Base-by-base conservation (phyloP, 805 yeast species). In the Wickerhamiella allomyrinae region DNA sequence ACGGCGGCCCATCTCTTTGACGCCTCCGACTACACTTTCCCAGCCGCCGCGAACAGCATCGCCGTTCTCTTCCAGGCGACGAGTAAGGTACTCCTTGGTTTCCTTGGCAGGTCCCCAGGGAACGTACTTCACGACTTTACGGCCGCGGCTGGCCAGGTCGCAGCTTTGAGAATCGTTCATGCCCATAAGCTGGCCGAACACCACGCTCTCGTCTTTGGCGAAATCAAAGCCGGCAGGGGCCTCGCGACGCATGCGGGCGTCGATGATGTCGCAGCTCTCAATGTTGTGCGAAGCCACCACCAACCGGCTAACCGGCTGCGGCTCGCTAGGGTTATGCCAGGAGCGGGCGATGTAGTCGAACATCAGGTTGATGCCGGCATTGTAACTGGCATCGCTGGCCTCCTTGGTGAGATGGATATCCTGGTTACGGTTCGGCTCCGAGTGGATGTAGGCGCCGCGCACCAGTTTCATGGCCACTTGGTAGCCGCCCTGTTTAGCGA, bases 61-160 rank as follows among this genome's bases (percentile, higher is more conserved):
- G 20, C 95, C 95, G 57, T 87, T 87, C 65, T 87, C 97, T 65
- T 87, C 95, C 48, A 87, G 68, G 65, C 97, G 75, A 68, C 97
- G 77, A 48, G 78, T 67, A 47, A 87, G 65, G 58, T 87, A 87
- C 52, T 84, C 94, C 65, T 83, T 85, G 45, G 95, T 86, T 64
- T 89, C 96, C 51, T 75, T 63, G 43, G 94, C 93, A 25, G 96
- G 96, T 8, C 96, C 96, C 96, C 96, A 87, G 14, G 96, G 94
- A 48, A 87, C 95, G 58, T 89, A 87, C 65, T 89, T 89, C 63
- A 89, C 78, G 41, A 87, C 78, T 55, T 84, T 84, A 36, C 73
- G 68, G 50, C 80, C 74, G 37, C 76, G 68, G 33, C 69, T 63
- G 43, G 83, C 74, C 55, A 87, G 69, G 51, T 81, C 84, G 58